These are phyloP conservation scores for Nemania sp. DNA, from an alignment of 2,329 filamentous ascomycete species.

Conservation along the genomic window DNA sequence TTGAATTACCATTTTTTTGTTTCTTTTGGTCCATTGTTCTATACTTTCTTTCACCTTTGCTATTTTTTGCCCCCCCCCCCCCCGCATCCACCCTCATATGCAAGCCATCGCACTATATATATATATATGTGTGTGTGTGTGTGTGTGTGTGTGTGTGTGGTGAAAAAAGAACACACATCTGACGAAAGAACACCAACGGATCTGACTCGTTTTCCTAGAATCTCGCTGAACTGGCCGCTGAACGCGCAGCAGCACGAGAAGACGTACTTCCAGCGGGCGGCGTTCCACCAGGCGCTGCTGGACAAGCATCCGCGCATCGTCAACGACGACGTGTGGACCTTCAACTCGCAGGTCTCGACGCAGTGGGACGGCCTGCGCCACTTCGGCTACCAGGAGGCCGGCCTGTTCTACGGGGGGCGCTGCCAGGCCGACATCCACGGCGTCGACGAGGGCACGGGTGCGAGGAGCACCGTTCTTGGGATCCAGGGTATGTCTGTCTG, in stretches of 20 bases:
- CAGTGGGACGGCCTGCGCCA: constrained; percentile 63
- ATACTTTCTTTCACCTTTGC: no score
- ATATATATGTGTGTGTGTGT: neutral
- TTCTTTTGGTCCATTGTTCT: no score
- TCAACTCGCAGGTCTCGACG: constrained; percentile 62
- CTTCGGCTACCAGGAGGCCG: constrained; percentile 53
- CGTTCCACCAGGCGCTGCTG: constrained; percentile 58
- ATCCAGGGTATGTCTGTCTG: constrained; percentile 21
- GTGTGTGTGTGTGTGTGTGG: neutral
- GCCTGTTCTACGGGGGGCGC: constrained; percentile 23
- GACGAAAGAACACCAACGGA: neutral
- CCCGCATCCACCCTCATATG: no score
- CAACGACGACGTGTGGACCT: constrained; percentile 64
- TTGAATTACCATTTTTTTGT: no score
- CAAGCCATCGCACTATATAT: neutral
- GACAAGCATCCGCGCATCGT: constrained; percentile 56
- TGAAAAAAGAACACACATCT: neutral
- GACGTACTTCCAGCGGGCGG: constrained; percentile 60
- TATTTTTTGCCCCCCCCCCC: no score
- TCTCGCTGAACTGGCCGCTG: constrained; percentile 65
- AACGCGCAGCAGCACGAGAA: constrained; percentile 53
- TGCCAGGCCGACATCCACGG: constrained; percentile 22
- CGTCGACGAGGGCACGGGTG: constrained; percentile 15
- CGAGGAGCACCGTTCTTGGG: constrained; percentile 21
- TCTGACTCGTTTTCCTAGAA: constrained; percentile 41